Conservation (phyloP, 306 rosid species). For the Quercus dentata region DNA sequence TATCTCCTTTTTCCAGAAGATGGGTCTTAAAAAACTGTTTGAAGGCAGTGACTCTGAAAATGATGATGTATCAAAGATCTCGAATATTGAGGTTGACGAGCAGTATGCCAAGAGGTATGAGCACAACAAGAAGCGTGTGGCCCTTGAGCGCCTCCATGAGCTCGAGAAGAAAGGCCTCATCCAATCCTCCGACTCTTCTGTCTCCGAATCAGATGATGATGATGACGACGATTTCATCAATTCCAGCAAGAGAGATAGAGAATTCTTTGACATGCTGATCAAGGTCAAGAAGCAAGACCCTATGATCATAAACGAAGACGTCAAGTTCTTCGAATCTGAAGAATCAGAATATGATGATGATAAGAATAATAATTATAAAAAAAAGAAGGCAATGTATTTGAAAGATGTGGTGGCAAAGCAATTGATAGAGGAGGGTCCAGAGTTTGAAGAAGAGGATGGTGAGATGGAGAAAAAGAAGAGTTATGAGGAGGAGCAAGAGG, state of each 20-base stretch:
- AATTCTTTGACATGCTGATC: conserved; percentile 56
- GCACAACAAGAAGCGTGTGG: conserved; percentile 89
- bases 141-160: conserved; percentile 74
- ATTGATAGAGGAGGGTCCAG: conserved; percentile 69
- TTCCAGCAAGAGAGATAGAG: conserved; percentile 35
- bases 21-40: conserved; percentile 40
- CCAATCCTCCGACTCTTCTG: conserved; percentile 28
- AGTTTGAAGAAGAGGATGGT: conserved; percentile 27
- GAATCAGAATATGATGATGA: conserved; percentile 26
- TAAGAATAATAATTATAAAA: conserved; percentile 21
- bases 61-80: conserved; percentile 45
- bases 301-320: conserved; percentile 50
- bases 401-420: conserved; percentile 75
- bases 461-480: conserved; percentile 31
- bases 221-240: conserved; percentile 1
- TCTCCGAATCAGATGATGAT: conserved; percentile 34
- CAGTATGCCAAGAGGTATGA: conserved; percentile 45
- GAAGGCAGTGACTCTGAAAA: conserved; percentile 62
- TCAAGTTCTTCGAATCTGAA: conserved; percentile 50
- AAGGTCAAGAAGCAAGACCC: conserved; percentile 78
- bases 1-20: background rate
- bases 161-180: conserved; percentile 69
- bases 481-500: conserved; percentile 69
- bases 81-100: conserved; percentile 35
- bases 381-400: conserved; percentile 44